A percentile compares a stretch with the other conserved stretches of the same genome.
Evolutionary conservation across 352 stramenopile species (phyloP).

Genomic region (Thalassiosira hispida): DNA sequence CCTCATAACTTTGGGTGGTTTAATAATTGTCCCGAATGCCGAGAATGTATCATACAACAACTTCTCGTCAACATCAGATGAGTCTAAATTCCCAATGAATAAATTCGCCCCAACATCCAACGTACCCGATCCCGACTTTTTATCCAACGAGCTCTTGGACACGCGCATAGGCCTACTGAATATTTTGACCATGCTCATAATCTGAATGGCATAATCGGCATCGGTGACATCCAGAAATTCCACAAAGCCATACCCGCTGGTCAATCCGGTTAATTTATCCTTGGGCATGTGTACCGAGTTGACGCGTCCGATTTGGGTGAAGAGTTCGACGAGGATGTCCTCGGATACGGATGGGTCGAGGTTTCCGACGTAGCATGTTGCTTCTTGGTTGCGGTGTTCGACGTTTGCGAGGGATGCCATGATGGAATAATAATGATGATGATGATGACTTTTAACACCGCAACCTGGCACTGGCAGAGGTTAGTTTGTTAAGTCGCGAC

Average conservation of each 20-base stretch:
- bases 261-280: conserved; percentile 95
- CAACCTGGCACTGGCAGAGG: too few relatives aligned
- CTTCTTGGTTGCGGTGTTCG: conserved; percentile 93
- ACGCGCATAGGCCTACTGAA: conserved; percentile 95
- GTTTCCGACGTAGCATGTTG: conserved; percentile 98
- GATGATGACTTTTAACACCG: not conserved
- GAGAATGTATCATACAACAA: conserved; percentile 99
- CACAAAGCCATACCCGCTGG: conserved; percentile 98
- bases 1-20: conserved; percentile 95
- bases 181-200: conserved; percentile 99
- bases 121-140: conserved; percentile 83
- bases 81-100: conserved; percentile 95
- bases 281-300: conserved; percentile 98
- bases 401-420: conserved; percentile 83
- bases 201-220: conserved; percentile 97
- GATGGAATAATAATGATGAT: conserved; percentile 56
- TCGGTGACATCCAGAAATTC: conserved; percentile 97
- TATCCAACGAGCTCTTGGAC: conserved; percentile 95
- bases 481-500: too few relatives aligned
- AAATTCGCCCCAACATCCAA: conserved; percentile 99
- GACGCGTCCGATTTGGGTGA: conserved; percentile 92
- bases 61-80: conserved; percentile 96
- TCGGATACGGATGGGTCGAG: conserved; percentile 95
- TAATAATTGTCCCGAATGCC: conserved; percentile 96
- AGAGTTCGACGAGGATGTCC: conserved; percentile 96